Evolutionary conservation across 371 early-diverging fungal genomes (phyloP).

Genomic region (Rhizopus stolonifer): DNA sequence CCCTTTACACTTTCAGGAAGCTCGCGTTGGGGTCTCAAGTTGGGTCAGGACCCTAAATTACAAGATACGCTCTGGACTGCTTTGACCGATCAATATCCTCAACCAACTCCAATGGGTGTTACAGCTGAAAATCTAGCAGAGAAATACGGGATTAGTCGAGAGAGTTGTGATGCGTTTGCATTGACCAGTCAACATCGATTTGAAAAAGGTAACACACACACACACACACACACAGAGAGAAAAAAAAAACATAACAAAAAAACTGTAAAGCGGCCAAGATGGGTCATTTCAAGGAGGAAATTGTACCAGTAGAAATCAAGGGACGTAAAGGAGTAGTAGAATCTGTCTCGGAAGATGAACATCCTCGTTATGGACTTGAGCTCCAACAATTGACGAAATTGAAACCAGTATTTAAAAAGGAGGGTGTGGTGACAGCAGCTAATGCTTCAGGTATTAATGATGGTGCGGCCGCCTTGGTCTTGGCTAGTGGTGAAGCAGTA

Average conservation of each 20-base stretch:
- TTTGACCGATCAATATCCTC: constrained; percentile 87
- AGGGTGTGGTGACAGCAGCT: constrained; percentile 92
- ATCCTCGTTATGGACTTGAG: constrained; percentile 84
- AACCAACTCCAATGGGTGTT: constrained; percentile 90
- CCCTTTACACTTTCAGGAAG: constrained; percentile 80
- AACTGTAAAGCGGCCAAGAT: constrained; percentile 38
- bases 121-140: constrained; percentile 95
- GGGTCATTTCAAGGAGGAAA: constrained; percentile 83
- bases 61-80: constrained; percentile 87
- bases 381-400: constrained; percentile 79
- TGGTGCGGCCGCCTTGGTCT: constrained; percentile 91
- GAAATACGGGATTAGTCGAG: constrained; percentile 78
- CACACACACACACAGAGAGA: no score
- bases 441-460: constrained; percentile 96
- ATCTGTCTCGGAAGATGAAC: constrained; percentile 80
- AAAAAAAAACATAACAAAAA: not conserved
- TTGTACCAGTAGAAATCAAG: constrained; percentile 86
- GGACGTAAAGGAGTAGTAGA: constrained; percentile 68
- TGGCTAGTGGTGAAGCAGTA: constrained; percentile 88
- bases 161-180: constrained; percentile 89
- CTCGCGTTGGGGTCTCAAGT: constrained; percentile 79
- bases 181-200: constrained; percentile 82
- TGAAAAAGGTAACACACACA: constrained; percentile 74
- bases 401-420: constrained; percentile 86
- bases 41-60: constrained; percentile 84